Evolutionary conservation across 169 alveolate genomes (phyloP).

Genomic region (Theileria equi): DNA sequence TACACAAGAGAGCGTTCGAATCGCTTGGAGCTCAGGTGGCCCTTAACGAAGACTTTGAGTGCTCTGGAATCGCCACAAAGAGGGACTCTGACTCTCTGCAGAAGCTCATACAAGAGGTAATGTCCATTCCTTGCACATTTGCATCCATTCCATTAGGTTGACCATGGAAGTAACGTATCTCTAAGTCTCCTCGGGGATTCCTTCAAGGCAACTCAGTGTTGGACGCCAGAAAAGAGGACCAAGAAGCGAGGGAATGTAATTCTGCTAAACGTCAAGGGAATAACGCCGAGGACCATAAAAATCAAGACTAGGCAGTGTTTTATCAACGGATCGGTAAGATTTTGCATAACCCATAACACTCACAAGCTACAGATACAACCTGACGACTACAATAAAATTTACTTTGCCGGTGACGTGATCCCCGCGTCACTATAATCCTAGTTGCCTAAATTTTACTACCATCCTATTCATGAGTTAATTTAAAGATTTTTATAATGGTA

Average conservation of each 20-base stretch:
- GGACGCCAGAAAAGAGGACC: constrained; percentile 7
- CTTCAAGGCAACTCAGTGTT: constrained; percentile 14
- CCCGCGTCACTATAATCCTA: constrained; percentile 13
- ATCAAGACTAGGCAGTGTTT: constrained; percentile 17
- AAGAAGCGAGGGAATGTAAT: not conserved
- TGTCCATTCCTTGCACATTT: not conserved
- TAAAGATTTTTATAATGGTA: constrained; percentile 15
- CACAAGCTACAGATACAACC: constrained; percentile 39
- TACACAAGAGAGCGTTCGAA: constrained; percentile 1
- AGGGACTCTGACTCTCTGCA: not conserved
- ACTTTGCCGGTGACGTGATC: constrained; percentile 51
- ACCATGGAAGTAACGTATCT: constrained; percentile 8
- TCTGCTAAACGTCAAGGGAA: not conserved
- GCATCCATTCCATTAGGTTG: not conserved
- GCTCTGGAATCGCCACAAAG: not conserved
- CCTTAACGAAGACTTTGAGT: constrained; percentile 14
- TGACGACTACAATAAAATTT: constrained; percentile 34
- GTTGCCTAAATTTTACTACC: not conserved
- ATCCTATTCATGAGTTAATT: not conserved
- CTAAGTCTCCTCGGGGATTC: constrained; percentile 2
- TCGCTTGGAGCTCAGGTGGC: constrained; percentile 3
- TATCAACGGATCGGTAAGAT: constrained; percentile 41
- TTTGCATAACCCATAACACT: too few relatives aligned
- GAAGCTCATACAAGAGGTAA: not conserved
- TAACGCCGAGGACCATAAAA: constrained; percentile 13